Conservation (phyloP, 2,329 filamentous ascomycete species). For the Corinectria fuckeliana region DNA sequence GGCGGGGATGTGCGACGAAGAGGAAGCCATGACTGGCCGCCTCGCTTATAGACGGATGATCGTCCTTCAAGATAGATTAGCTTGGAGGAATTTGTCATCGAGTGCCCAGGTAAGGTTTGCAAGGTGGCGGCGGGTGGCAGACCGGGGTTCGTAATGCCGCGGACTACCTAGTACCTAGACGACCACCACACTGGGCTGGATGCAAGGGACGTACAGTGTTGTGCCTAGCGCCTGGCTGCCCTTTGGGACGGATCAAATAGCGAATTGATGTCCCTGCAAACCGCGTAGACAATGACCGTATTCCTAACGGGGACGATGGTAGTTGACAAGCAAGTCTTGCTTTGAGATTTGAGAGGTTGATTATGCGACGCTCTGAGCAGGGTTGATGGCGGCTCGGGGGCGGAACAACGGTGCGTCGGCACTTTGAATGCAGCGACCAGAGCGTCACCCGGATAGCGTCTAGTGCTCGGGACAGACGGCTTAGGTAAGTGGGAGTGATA, state of each 20-base stretch:
- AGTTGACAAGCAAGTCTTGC: background rate
- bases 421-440: slow-evolving; percentile 8
- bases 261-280: background rate
- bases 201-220: background rate
- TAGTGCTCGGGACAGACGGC: slow-evolving; percentile 6
- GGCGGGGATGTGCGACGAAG: slow-evolving; percentile 26
- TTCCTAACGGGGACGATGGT: background rate
- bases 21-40: slow-evolving; percentile 30
- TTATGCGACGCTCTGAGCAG: background rate
- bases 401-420: slow-evolving; percentile 12
- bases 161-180: no score
- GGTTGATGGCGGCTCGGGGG: slow-evolving; percentile 4
- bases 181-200: no score
- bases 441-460: slow-evolving; percentile 2
- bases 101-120: slow-evolving; percentile 14
- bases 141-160: slow-evolving; percentile 10
- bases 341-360: background rate
- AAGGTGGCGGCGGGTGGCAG: slow-evolving; percentile 7
- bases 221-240: slow-evolving; percentile 1
- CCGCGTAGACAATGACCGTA: background rate
- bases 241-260: background rate
- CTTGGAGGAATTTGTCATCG: slow-evolving; percentile 1
- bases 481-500: slow-evolving; percentile 6
- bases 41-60: slow-evolving; percentile 11
- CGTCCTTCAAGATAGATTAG: slow-evolving; percentile 14